phyloP scores from a whole-genome alignment of 2,329 filamentous ascomycete species.

The Canariomyces notabilis region DNA sequence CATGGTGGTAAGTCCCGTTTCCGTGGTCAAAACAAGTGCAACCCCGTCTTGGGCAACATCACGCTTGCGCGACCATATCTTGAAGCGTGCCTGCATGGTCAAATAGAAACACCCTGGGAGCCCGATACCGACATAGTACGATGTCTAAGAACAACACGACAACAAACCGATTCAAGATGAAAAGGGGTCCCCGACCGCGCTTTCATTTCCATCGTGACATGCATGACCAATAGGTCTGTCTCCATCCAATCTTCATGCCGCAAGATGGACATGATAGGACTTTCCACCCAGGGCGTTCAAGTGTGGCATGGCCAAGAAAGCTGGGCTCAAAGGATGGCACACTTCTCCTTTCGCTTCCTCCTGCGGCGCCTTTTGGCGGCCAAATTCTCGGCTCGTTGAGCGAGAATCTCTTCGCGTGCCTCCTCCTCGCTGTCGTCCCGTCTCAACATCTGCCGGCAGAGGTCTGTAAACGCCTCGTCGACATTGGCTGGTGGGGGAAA shows the following conservation, averaged over 20 bases:
- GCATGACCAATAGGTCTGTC: slow-evolving; percentile 13
- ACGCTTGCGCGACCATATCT: slow-evolving; percentile 8
- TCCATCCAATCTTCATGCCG: neutral
- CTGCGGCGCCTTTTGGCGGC: slow-evolving; percentile 17
- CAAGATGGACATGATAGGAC: neutral
- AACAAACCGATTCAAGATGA: neutral
- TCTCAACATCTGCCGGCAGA: slow-evolving; percentile 77
- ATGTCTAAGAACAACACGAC: neutral
- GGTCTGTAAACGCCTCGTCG: slow-evolving; percentile 81
- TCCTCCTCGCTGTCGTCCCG: slow-evolving; percentile 54
- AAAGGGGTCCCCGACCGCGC: neutral
- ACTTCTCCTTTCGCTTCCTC: slow-evolving; percentile 22
- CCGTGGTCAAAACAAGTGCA: neutral
- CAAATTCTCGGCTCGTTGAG: slow-evolving; percentile 39
- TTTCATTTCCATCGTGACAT: slow-evolving; percentile 10
- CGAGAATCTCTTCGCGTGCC: slow-evolving; percentile 34
- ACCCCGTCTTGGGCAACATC: neutral
- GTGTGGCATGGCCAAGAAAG: neutral
- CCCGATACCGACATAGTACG: neutral
- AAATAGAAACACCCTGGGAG: neutral
- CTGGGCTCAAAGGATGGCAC: slow-evolving; percentile 22
- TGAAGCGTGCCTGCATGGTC: neutral
- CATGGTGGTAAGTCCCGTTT: neutral
- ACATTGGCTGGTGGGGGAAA: slow-evolving; percentile 59
- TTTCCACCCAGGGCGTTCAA: neutral